Evolutionary conservation across 768 basidiomycete species (phyloP).

Genomic region (Boletus rubroflammeus): DNA sequence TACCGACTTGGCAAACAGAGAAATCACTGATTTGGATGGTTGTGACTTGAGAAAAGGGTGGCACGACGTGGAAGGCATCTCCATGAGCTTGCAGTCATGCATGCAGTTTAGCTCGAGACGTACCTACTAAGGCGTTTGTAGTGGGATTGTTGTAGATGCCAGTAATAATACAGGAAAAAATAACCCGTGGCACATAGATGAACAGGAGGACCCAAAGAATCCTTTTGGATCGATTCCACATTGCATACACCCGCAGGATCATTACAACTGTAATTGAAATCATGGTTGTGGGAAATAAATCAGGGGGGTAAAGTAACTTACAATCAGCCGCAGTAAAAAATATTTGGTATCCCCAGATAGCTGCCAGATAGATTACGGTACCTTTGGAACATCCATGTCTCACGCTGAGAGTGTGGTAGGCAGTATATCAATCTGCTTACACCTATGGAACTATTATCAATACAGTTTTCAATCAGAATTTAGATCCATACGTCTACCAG

Average conservation of each 20-base stretch:
- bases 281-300: background rate
- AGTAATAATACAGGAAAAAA: background rate
- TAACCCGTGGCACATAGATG: background rate
- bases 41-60: background rate
- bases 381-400: background rate
- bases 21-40: background rate
- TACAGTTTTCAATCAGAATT: background rate
- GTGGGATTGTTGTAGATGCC: background rate
- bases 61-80: no score
- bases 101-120: no score
- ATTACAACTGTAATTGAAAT: background rate
- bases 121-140: background rate
- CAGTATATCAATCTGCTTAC: background rate
- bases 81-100: background rate
- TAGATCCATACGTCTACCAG: background rate
- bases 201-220: background rate
- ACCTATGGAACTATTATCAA: background rate
- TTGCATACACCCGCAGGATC: background rate
- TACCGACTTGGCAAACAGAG: background rate
- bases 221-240: background rate
- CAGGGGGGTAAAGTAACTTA: background rate
- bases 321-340: background rate
- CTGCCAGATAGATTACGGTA: background rate
- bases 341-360: background rate
- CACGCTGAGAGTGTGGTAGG: background rate